Evolutionary conservation across 1,284 basidiomycete genomes (phyloP), one percentile per base, ranked within the genome.

Genomic region (Trichosporon sp.): DNA sequence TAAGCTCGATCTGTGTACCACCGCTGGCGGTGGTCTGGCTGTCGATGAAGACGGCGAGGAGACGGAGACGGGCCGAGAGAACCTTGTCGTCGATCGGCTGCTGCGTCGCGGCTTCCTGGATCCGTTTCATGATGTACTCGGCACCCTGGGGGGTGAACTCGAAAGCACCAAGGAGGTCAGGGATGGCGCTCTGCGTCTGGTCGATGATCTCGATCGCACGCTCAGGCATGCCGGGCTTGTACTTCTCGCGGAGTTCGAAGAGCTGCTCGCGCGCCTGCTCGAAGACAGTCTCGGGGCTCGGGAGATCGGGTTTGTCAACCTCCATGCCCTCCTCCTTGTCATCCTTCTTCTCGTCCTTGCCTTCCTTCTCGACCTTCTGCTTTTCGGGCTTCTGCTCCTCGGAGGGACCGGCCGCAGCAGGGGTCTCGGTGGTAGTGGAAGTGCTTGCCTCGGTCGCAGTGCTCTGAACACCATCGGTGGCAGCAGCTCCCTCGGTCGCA

Each of bases 81-180:
- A 89, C 68, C 3, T 66, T 65, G n/a, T 81, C 78, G 4, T 73
- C 59, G 1, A 71, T 87, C 2, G 88, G 85, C 73, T 90, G 89
- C 76, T 92, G 74, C 3, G 65, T 67, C 35, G 71, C 67, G 6
- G 74, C 73, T 19, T 73, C 73, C 5, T 70, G 65, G 4, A 80
- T 59, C 19, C 73, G 68, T 19, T 76, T 74, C 38, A 80, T 43
- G 65, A 84, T 68, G 26, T 74, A 74, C 11, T 69, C 66, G 21
- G 78, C 67, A 1, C 79, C 87, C 65, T 87, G 88, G 56, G 86
- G 38, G 16, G 74, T 78, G 7, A 65, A 16, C 1, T 78, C 87
- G 82, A 96, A 94, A 11, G 91, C 91, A 38, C 88, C 87, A 76
- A 92, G 90, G 66, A 97, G 88, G 78, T 98, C 95, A 79, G 97